Conservation (phyloP, 805 yeast species). For the Starmerella khaoyaiensis region DNA sequence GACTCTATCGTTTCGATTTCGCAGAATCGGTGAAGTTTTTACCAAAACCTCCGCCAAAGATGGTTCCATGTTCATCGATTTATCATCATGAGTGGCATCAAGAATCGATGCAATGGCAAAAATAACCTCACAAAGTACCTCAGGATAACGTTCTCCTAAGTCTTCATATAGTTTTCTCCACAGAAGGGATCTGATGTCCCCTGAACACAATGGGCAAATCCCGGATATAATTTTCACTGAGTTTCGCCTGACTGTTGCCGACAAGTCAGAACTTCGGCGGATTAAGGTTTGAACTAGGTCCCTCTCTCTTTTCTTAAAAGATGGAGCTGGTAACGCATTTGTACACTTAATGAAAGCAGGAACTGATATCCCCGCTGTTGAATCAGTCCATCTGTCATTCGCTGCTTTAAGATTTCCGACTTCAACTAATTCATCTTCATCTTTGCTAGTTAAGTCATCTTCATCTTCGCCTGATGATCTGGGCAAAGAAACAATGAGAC, state of each 20-base stretch:
- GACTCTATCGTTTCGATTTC: conserved; percentile 81
- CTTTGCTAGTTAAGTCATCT: too few species aligned
- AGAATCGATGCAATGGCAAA: conserved; percentile 50
- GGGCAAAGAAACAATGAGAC: conserved; percentile 35
- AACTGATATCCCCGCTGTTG: not conserved
- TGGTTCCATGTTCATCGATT: conserved; percentile 32
- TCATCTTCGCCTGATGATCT: not conserved
- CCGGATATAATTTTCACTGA: conserved; percentile 64
- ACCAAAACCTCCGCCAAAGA: conserved; percentile 74
- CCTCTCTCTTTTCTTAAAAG: not conserved
- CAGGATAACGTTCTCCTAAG: conserved; percentile 89
- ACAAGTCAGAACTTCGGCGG: not conserved
- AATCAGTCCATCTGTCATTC: not conserved
- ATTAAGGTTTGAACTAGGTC: conserved; percentile 1
- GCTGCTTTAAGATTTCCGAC: not conserved
- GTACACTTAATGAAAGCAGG: conserved; percentile 2
- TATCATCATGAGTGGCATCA: not conserved
- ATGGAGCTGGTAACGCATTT: not conserved
- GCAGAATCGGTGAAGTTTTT: conserved; percentile 77
- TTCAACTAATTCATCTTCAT: not conserved
- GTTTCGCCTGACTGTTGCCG: conserved; percentile 38
- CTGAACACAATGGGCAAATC: conserved; percentile 48
- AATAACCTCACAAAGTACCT: conserved; percentile 75
- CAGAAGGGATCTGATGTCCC: conserved; percentile 38
- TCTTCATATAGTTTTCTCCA: conserved; percentile 70